phyloP scores from a whole-genome alignment of 768 basidiomycete species.

The Agaricus sinodeliciosus region DNA sequence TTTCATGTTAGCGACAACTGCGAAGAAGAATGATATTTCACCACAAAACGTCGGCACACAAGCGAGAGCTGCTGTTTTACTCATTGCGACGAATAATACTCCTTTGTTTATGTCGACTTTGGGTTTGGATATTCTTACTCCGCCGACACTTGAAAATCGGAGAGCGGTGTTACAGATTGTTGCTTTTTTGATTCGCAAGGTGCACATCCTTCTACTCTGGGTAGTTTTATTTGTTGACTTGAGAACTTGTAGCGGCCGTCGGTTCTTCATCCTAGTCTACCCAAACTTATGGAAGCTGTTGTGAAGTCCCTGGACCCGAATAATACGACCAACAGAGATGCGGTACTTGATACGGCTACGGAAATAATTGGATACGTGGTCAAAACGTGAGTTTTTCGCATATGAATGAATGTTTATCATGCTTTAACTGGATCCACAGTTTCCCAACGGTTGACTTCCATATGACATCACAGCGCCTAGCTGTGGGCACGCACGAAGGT shows the following conservation, averaged over 20 bases:
- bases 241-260: constrained; percentile 57
- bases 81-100: constrained; percentile 79
- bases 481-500: constrained; percentile 91
- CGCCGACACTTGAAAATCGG: constrained; percentile 66
- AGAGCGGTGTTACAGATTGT: constrained; percentile 90
- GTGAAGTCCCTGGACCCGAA: constrained; percentile 96
- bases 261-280: constrained; percentile 77
- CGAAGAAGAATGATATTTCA: constrained; percentile 62
- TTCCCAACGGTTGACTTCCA: constrained; percentile 96
- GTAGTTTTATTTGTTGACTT: not conserved
- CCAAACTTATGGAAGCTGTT: constrained; percentile 87
- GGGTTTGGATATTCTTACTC: constrained; percentile 81
- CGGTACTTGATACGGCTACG: constrained; percentile 85
- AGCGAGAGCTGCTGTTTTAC: constrained; percentile 77
- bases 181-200: constrained; percentile 90
- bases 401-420: not conserved
- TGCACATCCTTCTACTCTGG: constrained; percentile 18
- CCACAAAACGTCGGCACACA: constrained; percentile 67
- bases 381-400: constrained; percentile 53
- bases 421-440: constrained; percentile 29
- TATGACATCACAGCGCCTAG: constrained; percentile 76
- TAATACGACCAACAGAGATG: constrained; percentile 66
- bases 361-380: constrained; percentile 96
- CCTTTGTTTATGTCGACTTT: constrained; percentile 92
- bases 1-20: constrained; percentile 71